These are phyloP conservation scores for Malus hybrid DNA, from an alignment of 331 rosid species.

Conservation along the genomic window DNA sequence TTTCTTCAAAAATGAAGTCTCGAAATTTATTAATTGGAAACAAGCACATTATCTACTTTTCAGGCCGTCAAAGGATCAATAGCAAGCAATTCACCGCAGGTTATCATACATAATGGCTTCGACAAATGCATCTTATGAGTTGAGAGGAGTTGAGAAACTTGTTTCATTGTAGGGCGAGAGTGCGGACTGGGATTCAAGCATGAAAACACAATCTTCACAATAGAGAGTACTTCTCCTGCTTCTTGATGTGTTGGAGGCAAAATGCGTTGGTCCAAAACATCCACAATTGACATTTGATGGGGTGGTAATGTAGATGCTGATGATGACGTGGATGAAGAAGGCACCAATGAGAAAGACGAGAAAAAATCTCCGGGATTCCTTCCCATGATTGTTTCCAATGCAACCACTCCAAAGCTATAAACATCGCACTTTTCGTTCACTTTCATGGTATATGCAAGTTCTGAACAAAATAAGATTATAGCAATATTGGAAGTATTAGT, in stretches of 20 bases:
- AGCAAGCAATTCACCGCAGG: no score
- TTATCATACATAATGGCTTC: not conserved
- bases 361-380: conserved; percentile 24
- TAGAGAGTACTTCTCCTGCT: conserved; percentile 8
- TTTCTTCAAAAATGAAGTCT: no score
- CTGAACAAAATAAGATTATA: not conserved
- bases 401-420: conserved; percentile 26
- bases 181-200: conserved; percentile 1
- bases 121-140: not conserved
- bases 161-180: no score
- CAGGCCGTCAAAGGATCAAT: no score
- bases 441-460: conserved; percentile 12
- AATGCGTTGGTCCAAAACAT: conserved; percentile 21
- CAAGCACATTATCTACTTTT: no score
- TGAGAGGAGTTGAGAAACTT: no score
- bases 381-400: conserved; percentile 20
- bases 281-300: not conserved
- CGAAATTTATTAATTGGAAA: no score
- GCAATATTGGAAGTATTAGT: no score
- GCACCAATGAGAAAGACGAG: not conserved
- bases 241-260: not conserved
- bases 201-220: not conserved
- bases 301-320: not conserved
- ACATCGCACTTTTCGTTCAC: conserved; percentile 5
- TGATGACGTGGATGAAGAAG: not conserved